Evolutionary conservation across 441 rosid genomes (phyloP).

Genomic region (Croton setiger): DNA sequence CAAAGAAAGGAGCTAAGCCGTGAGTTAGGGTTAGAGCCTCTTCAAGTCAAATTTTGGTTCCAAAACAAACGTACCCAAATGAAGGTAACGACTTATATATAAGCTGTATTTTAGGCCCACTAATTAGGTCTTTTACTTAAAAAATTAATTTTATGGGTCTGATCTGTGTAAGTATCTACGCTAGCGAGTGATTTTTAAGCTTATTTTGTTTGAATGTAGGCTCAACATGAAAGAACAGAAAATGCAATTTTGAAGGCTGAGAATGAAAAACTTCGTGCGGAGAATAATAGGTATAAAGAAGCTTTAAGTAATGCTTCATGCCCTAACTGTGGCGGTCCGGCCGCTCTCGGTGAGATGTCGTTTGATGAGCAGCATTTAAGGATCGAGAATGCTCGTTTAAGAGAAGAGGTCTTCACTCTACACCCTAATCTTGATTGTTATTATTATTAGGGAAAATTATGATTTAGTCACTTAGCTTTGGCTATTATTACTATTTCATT

Average conservation of each 20-base stretch:
- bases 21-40: conserved; percentile 73
- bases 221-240: conserved; percentile 86
- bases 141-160: too few relatives aligned
- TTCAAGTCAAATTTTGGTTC: conserved; percentile 98
- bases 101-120: background rate
- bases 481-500: too few relatives aligned
- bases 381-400: conserved; percentile 79
- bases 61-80: conserved; percentile 98
- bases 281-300: conserved; percentile 84
- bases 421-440: too few relatives aligned
- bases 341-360: conserved; percentile 94
- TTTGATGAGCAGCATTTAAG: conserved; percentile 95
- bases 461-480: too few relatives aligned
- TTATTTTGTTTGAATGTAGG: conserved; percentile 30
- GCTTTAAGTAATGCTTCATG: conserved; percentile 83
- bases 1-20: conserved; percentile 89
- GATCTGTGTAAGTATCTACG: too few relatives aligned
- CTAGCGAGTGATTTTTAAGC: too few relatives aligned
- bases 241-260: conserved; percentile 68
- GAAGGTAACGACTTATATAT: conserved; percentile 52
- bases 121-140: background rate
- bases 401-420: conserved; percentile 65
- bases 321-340: conserved; percentile 90
- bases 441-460: too few relatives aligned
- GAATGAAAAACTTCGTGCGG: conserved; percentile 79